Conservation (phyloP, 2,329 filamentous ascomycete species). For the Scedosporium apiospermum region DNA sequence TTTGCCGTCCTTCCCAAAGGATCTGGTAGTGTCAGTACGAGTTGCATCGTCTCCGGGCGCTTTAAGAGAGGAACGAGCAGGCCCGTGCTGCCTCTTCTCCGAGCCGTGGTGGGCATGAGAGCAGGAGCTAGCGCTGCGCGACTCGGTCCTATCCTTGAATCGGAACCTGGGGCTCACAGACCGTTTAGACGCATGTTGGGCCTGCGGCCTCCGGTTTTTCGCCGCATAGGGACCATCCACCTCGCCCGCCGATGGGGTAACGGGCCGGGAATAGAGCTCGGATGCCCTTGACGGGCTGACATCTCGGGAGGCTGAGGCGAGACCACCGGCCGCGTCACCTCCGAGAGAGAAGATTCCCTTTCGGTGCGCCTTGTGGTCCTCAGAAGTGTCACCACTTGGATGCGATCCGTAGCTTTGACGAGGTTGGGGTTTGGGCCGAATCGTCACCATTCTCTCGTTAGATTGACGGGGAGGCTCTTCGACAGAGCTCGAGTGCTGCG, state of each 20-base stretch:
- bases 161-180: slow-evolving; percentile 73
- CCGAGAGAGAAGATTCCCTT: slow-evolving; percentile 44
- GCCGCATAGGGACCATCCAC: slow-evolving; percentile 82
- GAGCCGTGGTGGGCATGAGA: slow-evolving; percentile 33
- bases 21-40: slow-evolving; percentile 11
- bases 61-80: slow-evolving; percentile 15
- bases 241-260: slow-evolving; percentile 65
- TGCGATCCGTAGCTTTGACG: slow-evolving; percentile 21
- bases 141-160: slow-evolving; percentile 64
- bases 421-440: slow-evolving; percentile 32
- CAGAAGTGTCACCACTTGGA: slow-evolving; percentile 18
- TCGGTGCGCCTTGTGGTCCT: slow-evolving; percentile 30
- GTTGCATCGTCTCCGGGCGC: slow-evolving; percentile 1
- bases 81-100: slow-evolving; percentile 43
- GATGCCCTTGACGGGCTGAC: slow-evolving; percentile 55
- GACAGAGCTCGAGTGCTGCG: slow-evolving; percentile 53
- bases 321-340: slow-evolving; percentile 22
- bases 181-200: slow-evolving; percentile 50
- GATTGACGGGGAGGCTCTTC: slow-evolving; percentile 35
- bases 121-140: slow-evolving; percentile 37
- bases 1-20: not conserved
- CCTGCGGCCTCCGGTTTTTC: slow-evolving; percentile 62
- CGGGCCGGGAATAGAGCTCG: slow-evolving; percentile 60
- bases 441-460: slow-evolving; percentile 27
- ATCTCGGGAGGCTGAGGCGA: slow-evolving; percentile 49